Evolutionary conservation across 805 yeast species (phyloP), one percentile per base, ranked within the genome.

Genomic region (Jamesozyma lodderae): DNA sequence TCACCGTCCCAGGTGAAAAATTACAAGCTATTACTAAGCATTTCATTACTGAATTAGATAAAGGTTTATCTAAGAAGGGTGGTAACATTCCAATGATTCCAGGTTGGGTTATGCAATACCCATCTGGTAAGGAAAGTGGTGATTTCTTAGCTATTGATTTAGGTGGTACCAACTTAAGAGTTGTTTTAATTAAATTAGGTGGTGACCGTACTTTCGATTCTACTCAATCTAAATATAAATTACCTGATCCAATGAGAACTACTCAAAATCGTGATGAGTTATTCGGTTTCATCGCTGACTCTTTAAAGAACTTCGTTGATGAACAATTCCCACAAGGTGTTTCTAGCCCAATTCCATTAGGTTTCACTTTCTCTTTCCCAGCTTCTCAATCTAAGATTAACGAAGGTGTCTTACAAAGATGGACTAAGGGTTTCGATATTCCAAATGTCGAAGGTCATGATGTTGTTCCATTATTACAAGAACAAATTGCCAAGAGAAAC

Each of bases 371-470:
- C 69, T 81, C 94, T 11, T 90, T 80, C 69, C 96, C 97, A 44
- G 82, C 84, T 30, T 68, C 81, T 30, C 98, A 90, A 66, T 61
- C 68, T 49, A 81, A 82, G 43, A 85, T 90, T 62, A 81, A 85
- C 69, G 70, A 73, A 50, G 98, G 97, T 62, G 59, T 81, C 40
- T 73, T 90, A 58, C 95, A 86, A 70, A 75, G 90, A 64, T 90
- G 97, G 97, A 90, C 97, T 46, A 90, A 90, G 69, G 98, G 97
- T 48, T 90, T 84, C 66, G 95, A 90, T 63, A 86, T 90, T 51
- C 81, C 75, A 42, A 85, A 81, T 42, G 96, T 90, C 41, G 97
- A 90, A 68, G 96, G 96, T 47, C 75, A 82, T 41, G 94, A 90
- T 58, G 96, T 90, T 43, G 95, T 83, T 37, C 94, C 94, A 46